Base-by-base conservation (phyloP, 441 rosid genomes). In the Adansonia madagascariensis region DNA sequence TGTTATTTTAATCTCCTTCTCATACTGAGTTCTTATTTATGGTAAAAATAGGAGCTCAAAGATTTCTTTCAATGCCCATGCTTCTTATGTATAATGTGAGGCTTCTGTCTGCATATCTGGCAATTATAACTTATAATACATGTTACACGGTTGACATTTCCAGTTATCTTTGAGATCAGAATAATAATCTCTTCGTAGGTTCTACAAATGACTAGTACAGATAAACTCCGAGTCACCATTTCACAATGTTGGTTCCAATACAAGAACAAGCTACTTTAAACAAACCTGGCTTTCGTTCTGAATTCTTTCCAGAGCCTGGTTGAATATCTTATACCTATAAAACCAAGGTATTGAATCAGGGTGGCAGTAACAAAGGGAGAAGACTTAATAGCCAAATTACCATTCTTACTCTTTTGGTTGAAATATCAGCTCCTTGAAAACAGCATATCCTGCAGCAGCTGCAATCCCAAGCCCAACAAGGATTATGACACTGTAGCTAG, bases 381-480 rank as follows among this genome's bases (percentile, higher is more conserved):
- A 72, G 56, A 35, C 55, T 57, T 11, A 62, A 71, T 52, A 73
- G 27, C 59, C 52, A 74, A 68, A 77, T 15, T 47, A 47, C 27
- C 39, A 80, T 69, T 76, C 95, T 82, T 88, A 94, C 99, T 96
- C 98, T 87, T 91, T 94, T 78, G 99, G 98, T 82, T 96, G 89
- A 86, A 96, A 91, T 83, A 96, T 88, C 82, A 96, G 91, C 81
- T 96, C 98, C 82, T 88, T 91, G 80, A 94, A 92, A 76, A 90
- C 96, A 76, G 88, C 97, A 84, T 92, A 96, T 69, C 87, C 97
- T 80, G 98, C 95, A 77, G 95, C 94, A 47, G 94, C 96, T 7
- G 99, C 99, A 81, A 96, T 76, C 43, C 95, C 98, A 74, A 96
- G 97, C 74, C 99, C 99, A 14, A 86, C 95, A 84, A 95, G 91